Conservation (phyloP, 2,329 filamentous ascomycete species). For the Leptoxyphium fumago region DNA sequence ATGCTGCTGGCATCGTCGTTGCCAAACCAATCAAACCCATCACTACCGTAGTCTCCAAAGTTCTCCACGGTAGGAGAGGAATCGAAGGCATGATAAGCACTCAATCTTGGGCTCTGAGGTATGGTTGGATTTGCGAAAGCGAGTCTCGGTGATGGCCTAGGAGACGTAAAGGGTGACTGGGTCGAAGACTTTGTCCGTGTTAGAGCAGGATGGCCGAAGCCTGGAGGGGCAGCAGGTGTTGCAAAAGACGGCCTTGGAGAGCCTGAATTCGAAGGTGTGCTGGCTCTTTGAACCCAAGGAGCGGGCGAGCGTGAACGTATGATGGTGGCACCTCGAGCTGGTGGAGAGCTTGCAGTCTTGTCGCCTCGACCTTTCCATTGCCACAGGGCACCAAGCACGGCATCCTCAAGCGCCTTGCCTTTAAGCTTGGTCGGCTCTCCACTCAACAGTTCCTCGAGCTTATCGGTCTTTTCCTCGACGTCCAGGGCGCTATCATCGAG, state of each 20-base stretch:
- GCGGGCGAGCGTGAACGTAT: conserved; percentile 84
- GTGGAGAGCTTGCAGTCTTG: conserved; percentile 60
- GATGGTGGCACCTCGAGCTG: conserved; percentile 66
- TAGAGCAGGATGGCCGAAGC: conserved; percentile 63
- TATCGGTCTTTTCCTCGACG: conserved; percentile 92
- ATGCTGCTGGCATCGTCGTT: conserved; percentile 67
- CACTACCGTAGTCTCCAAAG: conserved; percentile 79
- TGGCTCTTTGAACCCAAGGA: conserved; percentile 63
- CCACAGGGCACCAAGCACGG: conserved; percentile 82
- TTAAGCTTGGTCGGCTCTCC: conserved; percentile 56
- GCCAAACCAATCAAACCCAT: conserved; percentile 94
- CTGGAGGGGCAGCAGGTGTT: conserved; percentile 70
- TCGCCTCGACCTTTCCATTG: conserved; percentile 51
- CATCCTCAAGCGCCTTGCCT: conserved; percentile 72
- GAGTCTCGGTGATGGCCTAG: conserved; percentile 79
- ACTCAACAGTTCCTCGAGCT: conserved; percentile 70
- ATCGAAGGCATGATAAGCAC: conserved; percentile 91
- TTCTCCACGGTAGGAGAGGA: conserved; percentile 67
- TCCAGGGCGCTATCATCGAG: conserved; percentile 69
- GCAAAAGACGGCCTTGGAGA: conserved; percentile 65
- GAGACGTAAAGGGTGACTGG: conserved; percentile 84
- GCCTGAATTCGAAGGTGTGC: conserved; percentile 67
- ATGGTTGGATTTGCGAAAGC: conserved; percentile 81
- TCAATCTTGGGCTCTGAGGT: conserved; percentile 83
- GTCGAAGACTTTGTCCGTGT: conserved; percentile 60